Evolutionary conservation across 495 filamentous ascomycete species (phyloP), one percentile per base, ranked within the genome.

Genomic region (Xylaria curta): DNA sequence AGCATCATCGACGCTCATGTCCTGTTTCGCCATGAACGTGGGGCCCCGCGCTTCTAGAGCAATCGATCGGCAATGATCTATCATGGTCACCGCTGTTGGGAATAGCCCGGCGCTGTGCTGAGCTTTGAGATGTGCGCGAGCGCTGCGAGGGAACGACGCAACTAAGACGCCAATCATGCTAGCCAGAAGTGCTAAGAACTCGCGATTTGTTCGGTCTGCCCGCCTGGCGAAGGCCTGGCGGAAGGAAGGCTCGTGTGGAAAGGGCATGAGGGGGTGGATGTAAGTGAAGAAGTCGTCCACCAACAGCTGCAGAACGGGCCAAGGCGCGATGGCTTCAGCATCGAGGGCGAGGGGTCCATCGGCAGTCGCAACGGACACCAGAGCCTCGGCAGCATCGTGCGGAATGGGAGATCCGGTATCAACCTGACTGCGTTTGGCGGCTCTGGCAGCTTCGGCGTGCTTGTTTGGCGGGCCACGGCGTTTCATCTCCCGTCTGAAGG

Each of bases 241-340:
- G 73, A 97, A 97, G n/a, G 91, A 90, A 0, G 91, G 92, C 72
- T 97, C 93, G 78, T 97, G 94, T 0, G 94, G 94, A 61, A 97
- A 88, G 0, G 94, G 94, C 42, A 90, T 86, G n/a, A 97, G 83
- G 1, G 94, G 94, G 76, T 97, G 92, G 66, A 97, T 94, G 78
- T 94, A 95, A 9, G 90, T 94, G 76, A 97, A 97, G 81, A 93
- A 97, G 81, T 97, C 94, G 78, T 95, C 92, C 15, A 97, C 84
- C 7, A 97, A 85, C 3, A 89, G 82, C 56, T 89, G 83, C 54
- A 97, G 81, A 0, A 91, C 87, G 40, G 87, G 80, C 74, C 90
- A 78, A 0, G 92, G 88, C 70, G 92, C 94, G 58, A 97, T 97
- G 0, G 89, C 83, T 78, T 97, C 94, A 51, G 90, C 90, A 72